Evolutionary conservation across 495 filamentous ascomycete genomes (phyloP).

Genomic region (Xylaria intraflava): DNA sequence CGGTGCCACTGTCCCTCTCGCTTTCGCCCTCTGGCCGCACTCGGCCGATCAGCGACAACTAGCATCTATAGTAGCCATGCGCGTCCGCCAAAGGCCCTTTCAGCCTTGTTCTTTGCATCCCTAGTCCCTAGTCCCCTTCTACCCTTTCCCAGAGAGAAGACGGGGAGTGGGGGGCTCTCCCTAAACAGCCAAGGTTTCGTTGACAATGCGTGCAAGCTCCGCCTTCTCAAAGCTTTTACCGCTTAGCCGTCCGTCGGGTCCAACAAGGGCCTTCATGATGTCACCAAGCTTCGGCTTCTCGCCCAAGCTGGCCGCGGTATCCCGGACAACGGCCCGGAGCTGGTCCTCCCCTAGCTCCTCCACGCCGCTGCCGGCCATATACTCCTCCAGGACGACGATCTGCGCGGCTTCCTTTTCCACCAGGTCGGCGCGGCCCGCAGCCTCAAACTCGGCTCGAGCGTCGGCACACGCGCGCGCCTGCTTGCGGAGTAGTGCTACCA

Average conservation of each 20-base stretch:
- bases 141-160: too few relatives aligned
- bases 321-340: constrained; percentile 31
- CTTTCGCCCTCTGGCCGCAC: background rate
- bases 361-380: constrained; percentile 39
- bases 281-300: constrained; percentile 21
- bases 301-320: constrained; percentile 27
- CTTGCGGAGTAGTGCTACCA: constrained; percentile 48
- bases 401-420: constrained; percentile 49
- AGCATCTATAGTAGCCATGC: background rate
- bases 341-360: constrained; percentile 34
- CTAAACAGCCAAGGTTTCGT: constrained; percentile 16
- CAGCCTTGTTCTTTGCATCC: background rate
- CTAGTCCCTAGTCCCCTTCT: background rate
- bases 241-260: constrained; percentile 30
- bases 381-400: constrained; percentile 41
- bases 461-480: constrained; percentile 32
- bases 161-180: background rate
- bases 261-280: constrained; percentile 34
- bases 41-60: background rate
- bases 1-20: background rate
- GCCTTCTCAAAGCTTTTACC: constrained; percentile 34
- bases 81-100: background rate
- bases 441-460: constrained; percentile 41
- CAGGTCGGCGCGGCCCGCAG: constrained; percentile 47
- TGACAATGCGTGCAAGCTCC: constrained; percentile 26